Conservation (phyloP, 2,329 filamentous ascomycete species). For the Diplodia mutila region DNA sequence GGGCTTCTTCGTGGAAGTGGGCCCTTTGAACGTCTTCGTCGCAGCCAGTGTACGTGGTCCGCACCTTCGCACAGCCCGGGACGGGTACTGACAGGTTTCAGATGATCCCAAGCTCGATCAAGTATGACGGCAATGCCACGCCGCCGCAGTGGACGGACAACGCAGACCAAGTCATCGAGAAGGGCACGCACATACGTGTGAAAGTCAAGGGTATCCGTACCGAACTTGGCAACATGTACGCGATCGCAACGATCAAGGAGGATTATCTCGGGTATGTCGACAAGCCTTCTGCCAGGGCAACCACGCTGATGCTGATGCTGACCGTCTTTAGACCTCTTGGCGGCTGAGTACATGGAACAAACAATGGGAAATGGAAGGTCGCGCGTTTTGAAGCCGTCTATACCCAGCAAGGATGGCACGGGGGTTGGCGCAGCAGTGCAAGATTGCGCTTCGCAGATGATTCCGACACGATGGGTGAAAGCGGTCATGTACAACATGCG, state of each 20-base stretch:
- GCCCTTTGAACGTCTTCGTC: constrained; percentile 77
- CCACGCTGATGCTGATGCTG: neutral
- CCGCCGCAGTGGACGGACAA: constrained; percentile 98
- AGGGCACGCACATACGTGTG: constrained; percentile 87
- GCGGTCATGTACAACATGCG: neutral
- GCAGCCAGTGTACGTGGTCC: constrained; percentile 71
- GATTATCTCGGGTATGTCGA: constrained; percentile 34
- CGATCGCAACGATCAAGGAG: constrained; percentile 95
- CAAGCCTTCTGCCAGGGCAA: neutral
- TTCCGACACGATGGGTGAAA: neutral
- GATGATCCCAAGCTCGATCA: constrained; percentile 90
- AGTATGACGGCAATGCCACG: constrained; percentile 92
- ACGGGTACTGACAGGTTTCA: constrained; percentile 42
- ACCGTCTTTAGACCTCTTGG: constrained; percentile 19
- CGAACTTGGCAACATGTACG: constrained; percentile 93
- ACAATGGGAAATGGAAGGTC: neutral
- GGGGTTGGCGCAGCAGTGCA: neutral
- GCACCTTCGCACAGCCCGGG: neutral
- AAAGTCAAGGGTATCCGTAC: constrained; percentile 93
- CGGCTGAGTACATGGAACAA: neutral
- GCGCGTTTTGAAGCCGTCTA: constrained; percentile 1
- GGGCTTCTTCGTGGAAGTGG: constrained; percentile 86
- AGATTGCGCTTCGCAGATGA: constrained; percentile 2
- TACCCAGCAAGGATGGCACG: constrained; percentile 11
- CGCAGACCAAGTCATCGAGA: constrained; percentile 90